phyloP scores from a whole-genome alignment of 371 early-diverging fungal species.

The Racocetra persica region DNA sequence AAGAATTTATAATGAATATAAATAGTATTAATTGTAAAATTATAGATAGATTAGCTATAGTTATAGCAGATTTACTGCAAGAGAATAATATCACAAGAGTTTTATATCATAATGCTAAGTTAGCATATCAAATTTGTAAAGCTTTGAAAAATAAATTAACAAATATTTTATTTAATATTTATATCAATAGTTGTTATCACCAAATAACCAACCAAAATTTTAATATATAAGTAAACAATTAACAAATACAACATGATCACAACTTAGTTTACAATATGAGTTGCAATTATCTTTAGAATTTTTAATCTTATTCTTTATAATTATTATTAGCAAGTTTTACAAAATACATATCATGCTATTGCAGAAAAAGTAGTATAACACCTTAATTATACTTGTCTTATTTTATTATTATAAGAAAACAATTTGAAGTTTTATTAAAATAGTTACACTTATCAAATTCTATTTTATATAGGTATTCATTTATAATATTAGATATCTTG shows the following conservation, averaged over 20 bases:
- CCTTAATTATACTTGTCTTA: not conserved
- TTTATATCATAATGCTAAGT: not conserved
- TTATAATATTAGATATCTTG: not conserved
- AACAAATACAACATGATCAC: not conserved
- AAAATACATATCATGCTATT: not conserved
- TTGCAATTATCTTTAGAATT: too few relatives aligned
- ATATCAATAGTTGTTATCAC: not conserved
- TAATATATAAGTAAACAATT: not conserved
- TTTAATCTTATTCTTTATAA: not conserved
- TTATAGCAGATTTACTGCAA: constrained; percentile 6
- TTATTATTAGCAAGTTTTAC: not conserved
- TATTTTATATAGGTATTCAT: not conserved
- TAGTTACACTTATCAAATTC: not conserved
- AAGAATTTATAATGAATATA: too few relatives aligned
- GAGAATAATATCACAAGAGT: not conserved
- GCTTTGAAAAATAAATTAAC: not conserved
- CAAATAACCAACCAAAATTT: constrained; percentile 4
- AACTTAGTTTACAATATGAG: not conserved
- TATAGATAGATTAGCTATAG: too few relatives aligned
- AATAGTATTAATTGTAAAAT: too few relatives aligned
- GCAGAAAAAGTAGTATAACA: not conserved
- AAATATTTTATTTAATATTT: not conserved
- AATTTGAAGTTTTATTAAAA: not conserved
- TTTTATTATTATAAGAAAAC: not conserved
- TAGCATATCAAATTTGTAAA: not conserved